phyloP scores from a whole-genome alignment of 2,329 filamentous ascomycete genomes.

The Penicillium griseofulvum region DNA sequence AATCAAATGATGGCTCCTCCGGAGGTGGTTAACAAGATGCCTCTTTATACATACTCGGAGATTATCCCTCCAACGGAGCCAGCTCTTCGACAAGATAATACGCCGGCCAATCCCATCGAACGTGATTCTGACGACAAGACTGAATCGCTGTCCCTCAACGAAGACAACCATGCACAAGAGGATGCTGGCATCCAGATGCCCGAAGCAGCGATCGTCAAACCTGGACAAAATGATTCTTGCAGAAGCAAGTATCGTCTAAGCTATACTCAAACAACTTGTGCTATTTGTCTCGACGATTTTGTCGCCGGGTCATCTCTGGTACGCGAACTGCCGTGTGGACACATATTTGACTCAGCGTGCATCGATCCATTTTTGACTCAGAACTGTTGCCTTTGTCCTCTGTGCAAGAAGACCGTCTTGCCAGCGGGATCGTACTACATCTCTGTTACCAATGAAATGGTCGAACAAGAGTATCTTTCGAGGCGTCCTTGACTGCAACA shows the following conservation, averaged over 20 bases:
- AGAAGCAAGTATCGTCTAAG: slow-evolving; percentile 27
- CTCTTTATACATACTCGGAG: slow-evolving; percentile 70
- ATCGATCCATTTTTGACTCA: slow-evolving; percentile 79
- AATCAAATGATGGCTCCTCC: slow-evolving; percentile 75
- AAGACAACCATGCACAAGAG: not conserved
- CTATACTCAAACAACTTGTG: slow-evolving; percentile 74
- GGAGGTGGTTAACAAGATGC: slow-evolving; percentile 68
- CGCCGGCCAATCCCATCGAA: slow-evolving; percentile 1
- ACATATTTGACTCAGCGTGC: slow-evolving; percentile 91
- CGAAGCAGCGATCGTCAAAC: slow-evolving; percentile 13
- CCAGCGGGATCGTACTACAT: slow-evolving; percentile 64
- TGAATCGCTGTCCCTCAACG: not conserved
- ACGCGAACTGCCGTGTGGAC: slow-evolving; percentile 80
- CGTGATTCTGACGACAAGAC: slow-evolving; percentile 1
- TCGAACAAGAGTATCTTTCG: slow-evolving; percentile 72
- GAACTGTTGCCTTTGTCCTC: slow-evolving; percentile 81
- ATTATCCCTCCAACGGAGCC: slow-evolving; percentile 17
- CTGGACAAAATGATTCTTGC: not conserved
- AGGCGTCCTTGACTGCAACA: slow-evolving; percentile 32
- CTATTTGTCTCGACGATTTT: slow-evolving; percentile 87
- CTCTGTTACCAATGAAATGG: slow-evolving; percentile 79
- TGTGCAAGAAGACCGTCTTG: slow-evolving; percentile 83
- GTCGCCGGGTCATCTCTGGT: slow-evolving; percentile 68
- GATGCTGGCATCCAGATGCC: slow-evolving; percentile 12
- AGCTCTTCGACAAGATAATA: slow-evolving; percentile 2